phyloP scores from a whole-genome alignment of 164 flowering plant genomes.

The Nelumbo lutea region DNA sequence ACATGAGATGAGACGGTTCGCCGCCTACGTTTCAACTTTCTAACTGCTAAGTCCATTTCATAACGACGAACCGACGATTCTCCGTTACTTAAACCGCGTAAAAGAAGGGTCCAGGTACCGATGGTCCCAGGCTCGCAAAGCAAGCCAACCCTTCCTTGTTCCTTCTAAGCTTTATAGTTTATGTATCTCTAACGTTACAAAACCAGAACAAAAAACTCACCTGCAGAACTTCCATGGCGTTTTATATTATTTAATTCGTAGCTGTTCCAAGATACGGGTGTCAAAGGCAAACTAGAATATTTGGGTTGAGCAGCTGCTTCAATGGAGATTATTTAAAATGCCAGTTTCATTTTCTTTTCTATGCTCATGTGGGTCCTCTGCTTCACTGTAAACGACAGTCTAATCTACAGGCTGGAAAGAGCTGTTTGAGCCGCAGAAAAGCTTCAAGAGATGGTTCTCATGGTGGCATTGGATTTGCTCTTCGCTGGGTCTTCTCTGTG shows the following conservation, averaged over 20 bases:
- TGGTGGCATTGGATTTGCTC: conserved; percentile 17
- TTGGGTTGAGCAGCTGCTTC: conserved; percentile 2
- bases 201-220: neutral
- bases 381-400: conserved; percentile 42
- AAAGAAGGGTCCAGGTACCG: too few relatives aligned
- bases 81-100: too few relatives aligned
- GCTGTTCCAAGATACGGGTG: conserved; percentile 13
- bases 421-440: conserved; percentile 27
- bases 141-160: too few relatives aligned
- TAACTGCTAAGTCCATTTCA: too few relatives aligned
- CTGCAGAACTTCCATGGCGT: conserved; percentile 14
- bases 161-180: too few relatives aligned
- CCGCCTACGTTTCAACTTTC: too few relatives aligned
- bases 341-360: conserved; percentile 6
- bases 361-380: conserved; percentile 32
- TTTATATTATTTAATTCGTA: conserved; percentile 5
- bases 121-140: too few relatives aligned
- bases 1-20: too few relatives aligned
- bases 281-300: conserved; percentile 6
- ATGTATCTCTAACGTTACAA: neutral
- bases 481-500: conserved; percentile 15
- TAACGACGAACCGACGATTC: too few relatives aligned
- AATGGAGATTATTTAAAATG: conserved; percentile 11
- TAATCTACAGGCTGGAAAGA: conserved; percentile 75
- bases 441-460: conserved; percentile 11